Evolutionary conservation across 2,329 filamentous ascomycete genomes (phyloP).

Genomic region (Mariannaea elegans): DNA sequence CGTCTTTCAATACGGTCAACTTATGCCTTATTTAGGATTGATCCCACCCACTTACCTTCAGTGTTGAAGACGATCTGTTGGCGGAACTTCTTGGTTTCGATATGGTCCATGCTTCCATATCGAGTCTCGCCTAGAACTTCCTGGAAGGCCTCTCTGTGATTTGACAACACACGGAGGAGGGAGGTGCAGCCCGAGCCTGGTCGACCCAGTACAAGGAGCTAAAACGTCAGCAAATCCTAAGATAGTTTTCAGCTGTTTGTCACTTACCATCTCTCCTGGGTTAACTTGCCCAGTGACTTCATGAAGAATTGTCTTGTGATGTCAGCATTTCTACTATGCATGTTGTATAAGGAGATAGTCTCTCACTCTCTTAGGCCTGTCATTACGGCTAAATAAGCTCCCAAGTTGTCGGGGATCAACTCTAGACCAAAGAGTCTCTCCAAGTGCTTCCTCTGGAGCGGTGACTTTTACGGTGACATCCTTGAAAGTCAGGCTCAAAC

Average conservation of each 20-base stretch:
- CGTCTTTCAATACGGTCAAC: conserved; percentile 41
- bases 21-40: background rate
- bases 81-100: conserved; percentile 36
- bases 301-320: conserved; percentile 49
- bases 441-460: conserved; percentile 30
- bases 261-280: conserved; percentile 53
- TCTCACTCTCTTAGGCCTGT: conserved; percentile 16
- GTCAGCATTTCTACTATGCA: background rate
- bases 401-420: conserved; percentile 31
- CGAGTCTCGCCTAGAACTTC: conserved; percentile 38
- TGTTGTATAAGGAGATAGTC: too few species aligned
- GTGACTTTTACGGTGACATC: conserved; percentile 31
- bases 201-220: conserved; percentile 45
- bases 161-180: conserved; percentile 42
- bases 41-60: conserved; percentile 30
- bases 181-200: conserved; percentile 46
- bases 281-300: conserved; percentile 50
- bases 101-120: conserved; percentile 40
- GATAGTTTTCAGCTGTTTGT: background rate
- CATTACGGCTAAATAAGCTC: conserved; percentile 8
- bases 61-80: conserved; percentile 46
- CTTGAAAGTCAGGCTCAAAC: conserved; percentile 32
- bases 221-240: conserved; percentile 17
- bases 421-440: conserved; percentile 35
- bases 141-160: conserved; percentile 40